phyloP scores from a whole-genome alignment of 495 filamentous ascomycete species.

The Aspergillus ostianus region DNA sequence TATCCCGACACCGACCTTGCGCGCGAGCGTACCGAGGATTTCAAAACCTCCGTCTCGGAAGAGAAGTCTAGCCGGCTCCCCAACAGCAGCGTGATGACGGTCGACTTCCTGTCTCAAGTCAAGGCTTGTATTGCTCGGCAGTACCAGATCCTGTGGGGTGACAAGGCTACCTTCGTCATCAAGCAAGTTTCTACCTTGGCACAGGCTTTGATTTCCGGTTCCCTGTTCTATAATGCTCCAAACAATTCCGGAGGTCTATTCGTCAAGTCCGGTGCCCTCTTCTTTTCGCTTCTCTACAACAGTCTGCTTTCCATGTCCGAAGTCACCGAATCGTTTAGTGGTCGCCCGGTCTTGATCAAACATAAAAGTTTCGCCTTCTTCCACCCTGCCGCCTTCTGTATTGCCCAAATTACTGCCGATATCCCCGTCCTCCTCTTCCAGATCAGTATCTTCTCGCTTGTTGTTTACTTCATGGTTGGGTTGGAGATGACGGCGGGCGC shows the following conservation, averaged over 20 bases:
- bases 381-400: constrained; percentile 67
- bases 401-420: constrained; percentile 70
- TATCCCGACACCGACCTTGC: constrained; percentile 49
- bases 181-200: constrained; percentile 50
- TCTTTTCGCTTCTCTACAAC: constrained; percentile 75
- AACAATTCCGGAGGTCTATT: constrained; percentile 47
- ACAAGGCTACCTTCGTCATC: constrained; percentile 59
- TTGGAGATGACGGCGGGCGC: constrained; percentile 42
- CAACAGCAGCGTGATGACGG: constrained; percentile 51
- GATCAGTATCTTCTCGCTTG: constrained; percentile 61
- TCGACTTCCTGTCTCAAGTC: constrained; percentile 58
- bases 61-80: constrained; percentile 43
- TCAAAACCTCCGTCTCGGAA: constrained; percentile 45
- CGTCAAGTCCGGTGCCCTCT: constrained; percentile 57
- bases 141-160: constrained; percentile 59
- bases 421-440: constrained; percentile 65
- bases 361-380: constrained; percentile 76
- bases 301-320: constrained; percentile 70
- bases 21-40: constrained; percentile 44
- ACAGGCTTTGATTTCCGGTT: constrained; percentile 44
- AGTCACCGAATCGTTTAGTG: constrained; percentile 65
- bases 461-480: constrained; percentile 73
- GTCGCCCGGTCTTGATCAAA: constrained; percentile 69
- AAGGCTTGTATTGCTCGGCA: constrained; percentile 52
- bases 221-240: constrained; percentile 42